Conservation (phyloP, 495 filamentous ascomycete species). For the Podospora pseudopauciseta region DNA sequence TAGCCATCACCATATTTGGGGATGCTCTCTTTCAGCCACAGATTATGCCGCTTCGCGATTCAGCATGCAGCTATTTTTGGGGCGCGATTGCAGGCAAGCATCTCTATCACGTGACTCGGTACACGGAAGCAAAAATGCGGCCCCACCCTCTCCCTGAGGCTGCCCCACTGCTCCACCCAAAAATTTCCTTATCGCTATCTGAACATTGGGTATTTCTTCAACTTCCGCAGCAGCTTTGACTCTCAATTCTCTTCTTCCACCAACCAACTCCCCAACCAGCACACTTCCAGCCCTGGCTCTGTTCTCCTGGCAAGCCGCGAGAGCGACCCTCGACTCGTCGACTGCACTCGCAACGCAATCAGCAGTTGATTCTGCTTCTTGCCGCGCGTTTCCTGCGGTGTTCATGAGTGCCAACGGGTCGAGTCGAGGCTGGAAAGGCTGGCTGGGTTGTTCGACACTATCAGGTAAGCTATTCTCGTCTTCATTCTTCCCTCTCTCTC, state of each 20-base stretch:
- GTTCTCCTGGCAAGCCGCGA: neutral
- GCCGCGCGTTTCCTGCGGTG: neutral
- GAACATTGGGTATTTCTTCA: neutral
- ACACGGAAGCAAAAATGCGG: neutral
- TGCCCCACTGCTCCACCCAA: neutral
- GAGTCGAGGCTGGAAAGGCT: conserved; percentile 9
- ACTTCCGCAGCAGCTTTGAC: neutral
- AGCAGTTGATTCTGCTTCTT: neutral
- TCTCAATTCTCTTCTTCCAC: neutral
- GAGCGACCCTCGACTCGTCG: neutral
- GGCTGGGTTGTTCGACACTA: conserved; percentile 5
- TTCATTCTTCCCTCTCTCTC: conserved; percentile 9
- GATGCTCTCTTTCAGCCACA: no score
- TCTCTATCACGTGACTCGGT: neutral
- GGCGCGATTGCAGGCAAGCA: neutral
- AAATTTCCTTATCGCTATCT: conserved; percentile 7
- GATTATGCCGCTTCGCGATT: neutral
- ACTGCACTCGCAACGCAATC: neutral
- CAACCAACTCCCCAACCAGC: neutral
- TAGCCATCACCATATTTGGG: neutral
- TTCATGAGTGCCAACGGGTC: neutral
- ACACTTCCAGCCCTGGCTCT: neutral
- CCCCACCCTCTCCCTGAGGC: neutral
- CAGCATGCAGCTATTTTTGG: conserved; percentile 4
- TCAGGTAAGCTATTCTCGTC: conserved; percentile 24